Base-by-base conservation (phyloP, 1,284 basidiomycete species). In the Rhodotorula sp. region DNA sequence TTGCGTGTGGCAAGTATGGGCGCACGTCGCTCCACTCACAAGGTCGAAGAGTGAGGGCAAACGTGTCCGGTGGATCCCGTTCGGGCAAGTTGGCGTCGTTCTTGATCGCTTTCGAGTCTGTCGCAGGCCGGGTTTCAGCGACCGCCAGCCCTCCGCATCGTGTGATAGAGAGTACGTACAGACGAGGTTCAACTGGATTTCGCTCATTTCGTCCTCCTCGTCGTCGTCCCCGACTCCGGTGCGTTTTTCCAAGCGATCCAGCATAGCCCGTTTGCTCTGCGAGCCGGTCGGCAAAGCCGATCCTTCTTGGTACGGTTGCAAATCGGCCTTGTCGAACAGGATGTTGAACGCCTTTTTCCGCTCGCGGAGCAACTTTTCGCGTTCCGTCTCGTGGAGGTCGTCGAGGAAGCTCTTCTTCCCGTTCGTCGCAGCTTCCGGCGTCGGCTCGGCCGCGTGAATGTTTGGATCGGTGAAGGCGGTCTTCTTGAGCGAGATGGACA, bases 1-100 rank as follows among this genome's bases (percentile, higher is more conserved):
- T 12, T 23, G 34, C 46, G 48, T 5, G 43, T 31, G 5, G 0
- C 3, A 18, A 6, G 6, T 3, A 16, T 31, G 29, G 10, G 12
- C 0, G 14, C 3, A n/a, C 3, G n/a, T 39, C 26, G 29, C 31
- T 26, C 15, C 23, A 61, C 69, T 39, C 4, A 75, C 74, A 99
- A 2, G 81, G 80, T 59, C 93, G 87, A 43, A 98, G 82, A 0
- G 85, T 89, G 62, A 97, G 85, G 0, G 87, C 85, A 81, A 99
- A 99, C 0, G 89, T 87, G 4, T 88, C 85, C 1, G 89, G 85
- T 7, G 95, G 91, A 47, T 96, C 90, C 86, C 91, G 92, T 80
- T 90, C 90, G 29, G 85, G 86, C 81, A 99, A 87, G 34, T 84
- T 83, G 26, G 84, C 86, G 80, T 97, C 94, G 72, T 92, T 87